Evolutionary conservation across 345 rosid genomes (phyloP).

Genomic region (Clausena lansium): DNA sequence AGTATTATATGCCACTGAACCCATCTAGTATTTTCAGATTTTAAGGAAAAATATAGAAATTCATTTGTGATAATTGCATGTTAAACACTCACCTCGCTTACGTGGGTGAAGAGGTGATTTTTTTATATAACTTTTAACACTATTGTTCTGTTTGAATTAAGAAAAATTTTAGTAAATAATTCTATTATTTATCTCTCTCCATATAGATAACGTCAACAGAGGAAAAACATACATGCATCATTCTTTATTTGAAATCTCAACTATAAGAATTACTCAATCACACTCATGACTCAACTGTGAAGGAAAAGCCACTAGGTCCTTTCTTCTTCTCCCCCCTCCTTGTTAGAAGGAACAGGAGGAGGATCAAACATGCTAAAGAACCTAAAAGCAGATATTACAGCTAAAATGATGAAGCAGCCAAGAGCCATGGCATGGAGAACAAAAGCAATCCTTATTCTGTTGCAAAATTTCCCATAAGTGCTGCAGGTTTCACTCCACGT

Average conservation of each 20-base stretch:
- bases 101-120: too few relatives aligned
- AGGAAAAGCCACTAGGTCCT: neutral
- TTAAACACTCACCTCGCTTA: too few relatives aligned
- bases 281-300: neutral
- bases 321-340: constrained; percentile 25
- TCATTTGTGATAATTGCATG: too few relatives aligned
- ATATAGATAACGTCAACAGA: neutral
- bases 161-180: neutral
- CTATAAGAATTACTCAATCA: neutral
- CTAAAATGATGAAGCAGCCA: constrained; percentile 53
- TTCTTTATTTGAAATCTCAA: neutral
- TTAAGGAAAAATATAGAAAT: neutral
- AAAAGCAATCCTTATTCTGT: constrained; percentile 50
- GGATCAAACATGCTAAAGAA: constrained; percentile 65
- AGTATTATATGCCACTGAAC: neutral
- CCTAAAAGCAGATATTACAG: constrained; percentile 76
- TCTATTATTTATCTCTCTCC: neutral
- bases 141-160: neutral
- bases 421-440: constrained; percentile 61
- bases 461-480: constrained; percentile 61
- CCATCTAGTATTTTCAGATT: neutral
- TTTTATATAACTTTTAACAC: neutral
- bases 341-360: constrained; percentile 42
- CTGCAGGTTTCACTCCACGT: constrained; percentile 88
- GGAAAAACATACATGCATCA: neutral